Evolutionary conservation across 1,139 yeast species (phyloP), one percentile per base, ranked within the genome.

Genomic region (Scheffersomyces parashehatae): DNA sequence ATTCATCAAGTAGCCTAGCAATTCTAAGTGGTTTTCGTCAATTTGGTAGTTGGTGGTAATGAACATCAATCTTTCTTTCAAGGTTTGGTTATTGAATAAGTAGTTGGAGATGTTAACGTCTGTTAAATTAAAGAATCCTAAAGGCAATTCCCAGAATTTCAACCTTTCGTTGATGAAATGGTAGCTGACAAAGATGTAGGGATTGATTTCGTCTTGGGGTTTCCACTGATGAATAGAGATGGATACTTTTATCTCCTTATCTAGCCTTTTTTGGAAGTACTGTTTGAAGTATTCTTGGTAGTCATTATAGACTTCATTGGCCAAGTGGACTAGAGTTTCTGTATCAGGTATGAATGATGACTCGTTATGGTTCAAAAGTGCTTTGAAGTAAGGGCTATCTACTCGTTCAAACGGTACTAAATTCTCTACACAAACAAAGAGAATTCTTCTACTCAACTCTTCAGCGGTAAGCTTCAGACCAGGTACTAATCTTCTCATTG

Each of bases 151-250:
- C 42, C 60, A 53, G 12, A 47, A 37, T 2, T 45, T 42, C 39
- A 48, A 60, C 7, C 48, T 39, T 1, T 51, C 46, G 41, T 56
- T 51, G 32, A 59, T 50, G 40, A 53, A 61, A 29, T 55, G 60
- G 20, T 54, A 49, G 39, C 56, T 52, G 26, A 56, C 46, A 40
- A 61, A 59, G 9, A 60, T 46, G 38, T 48, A 55, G 6, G 56
- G 53, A 10, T 51, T 42, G 4, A 43, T 38, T 20, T 50, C 51
- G n/a, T 48, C 43, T 1, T 44, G 31, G 2, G 57, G 52, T 2
- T 39, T 29, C 64, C 64, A 61, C 33, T 56, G 51, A 47, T 63
- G 64, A 31, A 56, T 50, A 3, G 64, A 56, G 9, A 64, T 36
- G 2, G 59, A 49, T 11, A 60, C 47, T 26, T 45, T 46, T n/a